A percentile compares a stretch with the other conserved stretches of the same genome.
phyloP scores from a whole-genome alignment of 495 filamentous ascomycete species.

The Tuber melanosporum region DNA sequence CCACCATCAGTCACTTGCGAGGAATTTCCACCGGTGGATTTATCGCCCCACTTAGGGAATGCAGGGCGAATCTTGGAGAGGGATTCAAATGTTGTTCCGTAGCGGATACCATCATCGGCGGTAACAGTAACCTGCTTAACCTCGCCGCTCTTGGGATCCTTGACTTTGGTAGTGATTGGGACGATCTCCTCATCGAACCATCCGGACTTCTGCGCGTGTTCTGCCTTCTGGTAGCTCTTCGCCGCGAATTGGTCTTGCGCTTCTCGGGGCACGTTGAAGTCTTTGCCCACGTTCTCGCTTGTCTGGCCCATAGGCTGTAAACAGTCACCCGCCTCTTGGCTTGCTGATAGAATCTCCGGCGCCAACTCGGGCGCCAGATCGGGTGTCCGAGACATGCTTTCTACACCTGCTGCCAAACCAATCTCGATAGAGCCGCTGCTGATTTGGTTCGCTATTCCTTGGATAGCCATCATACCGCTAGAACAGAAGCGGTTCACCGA shows the following conservation, averaged over 20 bases:
- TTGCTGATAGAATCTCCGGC: slow-evolving; percentile 62
- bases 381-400: slow-evolving; percentile 75
- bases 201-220: slow-evolving; percentile 84
- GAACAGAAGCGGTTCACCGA: slow-evolving; percentile 94
- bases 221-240: slow-evolving; percentile 78
- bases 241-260: slow-evolving; percentile 77
- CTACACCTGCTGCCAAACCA: slow-evolving; percentile 80
- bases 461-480: slow-evolving; percentile 87
- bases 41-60: slow-evolving; percentile 82
- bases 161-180: slow-evolving; percentile 71
- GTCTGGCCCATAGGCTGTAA: slow-evolving; percentile 97
- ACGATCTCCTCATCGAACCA: slow-evolving; percentile 93
- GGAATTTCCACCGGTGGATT: slow-evolving; percentile 88
- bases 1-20: slow-evolving; percentile 95
- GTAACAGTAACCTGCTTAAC: slow-evolving; percentile 67
- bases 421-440: slow-evolving; percentile 69
- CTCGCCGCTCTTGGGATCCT: slow-evolving; percentile 75
- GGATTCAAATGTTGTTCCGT: slow-evolving; percentile 76
- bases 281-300: slow-evolving; percentile 86
- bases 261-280: slow-evolving; percentile 78
- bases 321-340: slow-evolving; percentile 75
- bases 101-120: slow-evolving; percentile 80
- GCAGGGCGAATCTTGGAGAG: slow-evolving; percentile 82
- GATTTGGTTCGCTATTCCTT: slow-evolving; percentile 91
- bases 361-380: slow-evolving; percentile 66